Evolutionary conservation across 257 asterid genomes (phyloP), one percentile per base, ranked within the genome.

Genomic region (Verbena officinalis): DNA sequence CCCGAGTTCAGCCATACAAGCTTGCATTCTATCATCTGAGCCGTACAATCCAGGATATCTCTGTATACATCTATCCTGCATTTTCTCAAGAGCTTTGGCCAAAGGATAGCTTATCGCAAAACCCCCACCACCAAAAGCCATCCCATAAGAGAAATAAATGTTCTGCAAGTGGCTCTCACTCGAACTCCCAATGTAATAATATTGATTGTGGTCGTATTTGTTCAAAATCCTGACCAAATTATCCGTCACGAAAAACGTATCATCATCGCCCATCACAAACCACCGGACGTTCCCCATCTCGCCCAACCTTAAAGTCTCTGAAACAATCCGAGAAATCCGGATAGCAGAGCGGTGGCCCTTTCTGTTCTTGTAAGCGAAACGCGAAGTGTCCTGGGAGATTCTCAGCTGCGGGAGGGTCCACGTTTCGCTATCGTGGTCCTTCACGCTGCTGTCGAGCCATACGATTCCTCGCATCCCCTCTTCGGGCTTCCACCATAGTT

Each of bases 1-100:
- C 16, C 97, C 97, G 57, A 90, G 89, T 73, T 90, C 97, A 14
- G 97, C 87, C 97, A 88, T 88, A 88, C 97, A 90, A 55, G 97
- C 96, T 58, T 90, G 97, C 83, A 90, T 84, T 65, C 97, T 62
- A 64, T 90, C 97, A 65, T 90, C 97, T 8, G 96, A 88, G 48
- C 97, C 96, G 50, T 90, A 90, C 73, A 90, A 65, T 5, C 86
- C 83, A 9, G 97, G 93, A 52, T 88, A 90, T 77, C 95, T 84
- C 83, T 81, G 89, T 15, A 90, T 90, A 50, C 97, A 90, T 15
- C 73, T 31, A 75, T 90, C 97, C 78, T 90, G 97, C 86, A 90
- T 82, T 65, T 67, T 88, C 59, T 81, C 89, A 54, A 90, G 78
- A 21, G 91, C 95, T 46, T 73, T 82, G 1, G 97, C 97, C 68